Evolutionary conservation across 306 rosid genomes (phyloP).

Genomic region (Hippophae gyantsensis): DNA sequence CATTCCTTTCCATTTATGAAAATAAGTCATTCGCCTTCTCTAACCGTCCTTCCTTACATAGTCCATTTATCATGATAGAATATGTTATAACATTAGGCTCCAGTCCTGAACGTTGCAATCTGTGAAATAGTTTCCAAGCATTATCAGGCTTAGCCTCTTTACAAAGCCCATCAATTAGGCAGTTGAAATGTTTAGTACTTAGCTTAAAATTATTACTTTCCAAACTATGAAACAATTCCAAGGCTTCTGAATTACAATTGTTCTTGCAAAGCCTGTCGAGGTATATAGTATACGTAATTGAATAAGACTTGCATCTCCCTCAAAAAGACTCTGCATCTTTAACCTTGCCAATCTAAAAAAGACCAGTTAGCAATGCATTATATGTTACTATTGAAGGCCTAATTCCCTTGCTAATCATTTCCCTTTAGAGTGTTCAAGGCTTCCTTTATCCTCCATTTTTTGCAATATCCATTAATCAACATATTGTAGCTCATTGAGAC

Average conservation of each 20-base stretch:
- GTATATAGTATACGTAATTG: conserved; percentile 15
- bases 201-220: conserved; percentile 17
- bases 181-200: conserved; percentile 8
- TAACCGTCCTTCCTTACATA: conserved; percentile 28
- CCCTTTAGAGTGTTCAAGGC: conserved; percentile 20
- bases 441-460: conserved; percentile 24
- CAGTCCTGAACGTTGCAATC: conserved; percentile 18
- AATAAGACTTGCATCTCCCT: conserved; percentile 23
- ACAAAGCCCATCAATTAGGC: conserved; percentile 26
- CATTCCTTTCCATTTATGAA: conserved; percentile 27
- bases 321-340: conserved; percentile 28
- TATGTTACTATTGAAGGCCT: conserved; percentile 20
- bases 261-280: conserved; percentile 42
- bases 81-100: conserved; percentile 25
- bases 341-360: conserved; percentile 26
- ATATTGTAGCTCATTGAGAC: conserved; percentile 18
- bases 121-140: conserved; percentile 27
- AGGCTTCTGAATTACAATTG: conserved; percentile 23
- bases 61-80: conserved; percentile 32
- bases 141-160: conserved; percentile 24
- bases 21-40: conserved; percentile 34
- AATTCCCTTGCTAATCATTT: conserved; percentile 28
- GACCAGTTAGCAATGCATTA: conserved; percentile 23
- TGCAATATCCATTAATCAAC: conserved; percentile 35
- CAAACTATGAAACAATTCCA: conserved; percentile 22